Base-by-base conservation (phyloP, 169 alveolate species). In the Eimeria mitis region DNA sequence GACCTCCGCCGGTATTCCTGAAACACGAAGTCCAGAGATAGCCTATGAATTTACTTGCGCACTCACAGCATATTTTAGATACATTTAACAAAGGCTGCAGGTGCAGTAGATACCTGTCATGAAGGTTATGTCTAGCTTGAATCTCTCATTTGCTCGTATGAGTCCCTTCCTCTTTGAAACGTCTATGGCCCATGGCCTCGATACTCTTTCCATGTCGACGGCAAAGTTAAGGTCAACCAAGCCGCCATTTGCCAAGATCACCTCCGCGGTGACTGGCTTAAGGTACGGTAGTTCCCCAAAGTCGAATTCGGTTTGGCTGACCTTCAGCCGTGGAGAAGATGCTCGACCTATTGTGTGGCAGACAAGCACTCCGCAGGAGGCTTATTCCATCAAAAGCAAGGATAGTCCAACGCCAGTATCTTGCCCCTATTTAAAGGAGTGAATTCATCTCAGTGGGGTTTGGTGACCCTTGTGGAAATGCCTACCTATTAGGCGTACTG, bases 151-250 rank as follows among this genome's bases (percentile, higher is more conserved):
- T 59, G 98, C 98, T 23, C 97, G 96, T 65, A 99, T 98, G 70
- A 97, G 97, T 44, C 99, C 99, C 75, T 97, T 95, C 89, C 96
- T 68, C 28, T 99, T 99, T 85, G 97, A 95, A 37, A 98, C 98
- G 90, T 98, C 99, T 11, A 98, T 94, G 63, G 97, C 94, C 56
- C 98, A 98, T 56, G 99, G 98, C 90, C 98, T 97, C 49, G 97
- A 96, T 47, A 98, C 98, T 2, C 98, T 96, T 61, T 97, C 95
- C 42, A 98, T 95, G 95, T 98, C 97, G 71, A 98, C 97, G 96
- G 97, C 97, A 96, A 97, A 99, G 95, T 97, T 98, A 91, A 98
- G 98, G 31, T 99, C 99, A 42, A 99, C 99, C 88, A 98, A 98
- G 3, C 99, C 99, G 78, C 97, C 98, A 89, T 98, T 98, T 94